phyloP scores from a whole-genome alignment of 2,329 filamentous ascomycete species.

The Aplosporella prunicola region DNA sequence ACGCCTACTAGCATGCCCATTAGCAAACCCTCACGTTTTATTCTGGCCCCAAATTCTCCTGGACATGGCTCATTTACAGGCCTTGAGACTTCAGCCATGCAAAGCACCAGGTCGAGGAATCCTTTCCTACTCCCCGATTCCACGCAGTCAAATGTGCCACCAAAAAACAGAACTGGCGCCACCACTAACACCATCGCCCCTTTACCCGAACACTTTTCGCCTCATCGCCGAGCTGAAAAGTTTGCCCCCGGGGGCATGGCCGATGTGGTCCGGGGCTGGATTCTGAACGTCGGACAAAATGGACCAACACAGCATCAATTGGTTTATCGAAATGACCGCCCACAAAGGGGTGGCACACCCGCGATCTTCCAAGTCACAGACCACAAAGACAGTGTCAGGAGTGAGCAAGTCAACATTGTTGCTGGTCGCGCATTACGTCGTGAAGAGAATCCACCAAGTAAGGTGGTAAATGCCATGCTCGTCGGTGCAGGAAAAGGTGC shows the following conservation, averaged over 20 bases:
- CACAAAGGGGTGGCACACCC: neutral
- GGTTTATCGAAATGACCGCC: neutral
- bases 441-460: neutral
- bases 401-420: slow-evolving; percentile 2
- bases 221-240: slow-evolving; percentile 40
- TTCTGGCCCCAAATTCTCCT: too few species aligned
- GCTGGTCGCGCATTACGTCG: slow-evolving; percentile 11
- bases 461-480: slow-evolving; percentile 18
- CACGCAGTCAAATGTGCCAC: neutral
- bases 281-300: slow-evolving; percentile 33
- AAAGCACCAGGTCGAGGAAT: slow-evolving; percentile 1
- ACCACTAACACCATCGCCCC: slow-evolving; percentile 17
- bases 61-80: too few species aligned
- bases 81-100: neutral
- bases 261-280: slow-evolving; percentile 40
- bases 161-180: neutral
- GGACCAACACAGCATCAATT: neutral
- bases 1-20: neutral
- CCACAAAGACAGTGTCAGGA: neutral
- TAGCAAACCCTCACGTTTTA: too few species aligned
- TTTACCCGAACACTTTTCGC: slow-evolving; percentile 45
- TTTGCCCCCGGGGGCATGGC: slow-evolving; percentile 43
- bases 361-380: slow-evolving; percentile 12
- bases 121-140: slow-evolving; percentile 6
- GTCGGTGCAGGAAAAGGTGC: slow-evolving; percentile 21